Evolutionary conservation across 495 filamentous ascomycete genomes (phyloP).

Genomic region (Aspergillus cristatus): DNA sequence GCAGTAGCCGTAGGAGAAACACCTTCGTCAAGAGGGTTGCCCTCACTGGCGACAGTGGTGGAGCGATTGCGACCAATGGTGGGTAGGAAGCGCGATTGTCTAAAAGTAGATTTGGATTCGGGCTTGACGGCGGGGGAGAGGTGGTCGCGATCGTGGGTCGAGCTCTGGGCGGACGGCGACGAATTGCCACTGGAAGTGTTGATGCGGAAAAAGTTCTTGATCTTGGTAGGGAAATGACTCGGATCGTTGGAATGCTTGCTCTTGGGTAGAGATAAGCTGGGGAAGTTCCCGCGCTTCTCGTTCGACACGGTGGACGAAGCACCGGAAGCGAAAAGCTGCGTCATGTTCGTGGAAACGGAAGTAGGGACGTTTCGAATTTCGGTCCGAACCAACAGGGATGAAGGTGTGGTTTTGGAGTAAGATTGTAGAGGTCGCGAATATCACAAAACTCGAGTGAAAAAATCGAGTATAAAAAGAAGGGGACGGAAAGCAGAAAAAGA

Average conservation of each 20-base stretch:
- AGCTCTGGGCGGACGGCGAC: constrained; percentile 19
- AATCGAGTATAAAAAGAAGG: neutral
- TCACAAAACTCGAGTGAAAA: neutral
- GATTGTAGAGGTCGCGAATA: neutral
- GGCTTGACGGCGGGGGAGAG: constrained; percentile 28
- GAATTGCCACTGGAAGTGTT: constrained; percentile 55
- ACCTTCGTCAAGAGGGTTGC: constrained; percentile 77
- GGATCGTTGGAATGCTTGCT: constrained; percentile 37
- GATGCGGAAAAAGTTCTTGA: constrained; percentile 98
- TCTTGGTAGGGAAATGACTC: constrained; percentile 70
- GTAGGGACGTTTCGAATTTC: neutral
- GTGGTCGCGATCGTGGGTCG: constrained; percentile 14
- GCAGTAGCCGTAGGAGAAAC: constrained; percentile 89
- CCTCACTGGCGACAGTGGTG: constrained; percentile 86
- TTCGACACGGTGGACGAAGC: constrained; percentile 31
- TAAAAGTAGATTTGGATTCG: constrained; percentile 58
- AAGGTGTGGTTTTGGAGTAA: neutral
- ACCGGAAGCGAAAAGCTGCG: constrained; percentile 37
- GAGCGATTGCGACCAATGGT: constrained; percentile 70
- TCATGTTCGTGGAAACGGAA: constrained; percentile 22
- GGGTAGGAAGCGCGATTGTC: constrained; percentile 77
- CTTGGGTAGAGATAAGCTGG: constrained; percentile 36
- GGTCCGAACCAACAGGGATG: constrained; percentile 1
- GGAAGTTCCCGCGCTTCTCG: constrained; percentile 40
- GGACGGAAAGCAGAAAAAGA: neutral